phyloP scores from a whole-genome alignment of 192 early-diverging fungal genomes.

The Geranomyces michiganensis region DNA sequence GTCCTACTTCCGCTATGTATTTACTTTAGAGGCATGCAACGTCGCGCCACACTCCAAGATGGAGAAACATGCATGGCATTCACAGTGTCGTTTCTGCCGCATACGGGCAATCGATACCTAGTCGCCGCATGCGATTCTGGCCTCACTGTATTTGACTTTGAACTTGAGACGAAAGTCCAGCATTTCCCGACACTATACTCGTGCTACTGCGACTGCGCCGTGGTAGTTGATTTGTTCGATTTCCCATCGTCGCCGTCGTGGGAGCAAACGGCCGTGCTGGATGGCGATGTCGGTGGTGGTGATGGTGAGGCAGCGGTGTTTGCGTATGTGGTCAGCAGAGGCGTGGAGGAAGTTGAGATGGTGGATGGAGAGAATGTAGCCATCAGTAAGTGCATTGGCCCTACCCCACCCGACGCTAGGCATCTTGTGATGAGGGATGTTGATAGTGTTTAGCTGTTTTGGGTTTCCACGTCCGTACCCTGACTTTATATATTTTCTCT shows the following conservation, averaged over 20 bases:
- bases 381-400: slow-evolving; percentile 57
- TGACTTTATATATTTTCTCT: too few species aligned
- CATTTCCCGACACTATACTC: slow-evolving; percentile 75
- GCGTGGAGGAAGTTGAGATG: slow-evolving; percentile 75
- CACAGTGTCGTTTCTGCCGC: slow-evolving; percentile 89
- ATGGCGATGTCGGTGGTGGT: slow-evolving; percentile 28
- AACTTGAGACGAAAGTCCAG: slow-evolving; percentile 59
- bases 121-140: slow-evolving; percentile 87
- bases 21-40: not conserved
- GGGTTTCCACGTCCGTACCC: too few species aligned
- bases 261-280: slow-evolving; percentile 28
- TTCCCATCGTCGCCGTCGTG: slow-evolving; percentile 39
- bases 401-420: too few species aligned
- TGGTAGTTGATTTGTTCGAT: slow-evolving; percentile 80
- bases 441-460: too few species aligned
- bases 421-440: too few species aligned
- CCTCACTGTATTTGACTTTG: slow-evolving; percentile 89
- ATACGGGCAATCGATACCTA: slow-evolving; percentile 93
- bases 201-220: slow-evolving; percentile 94
- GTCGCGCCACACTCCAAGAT: slow-evolving; percentile 49
- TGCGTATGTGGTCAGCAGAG: slow-evolving; percentile 84
- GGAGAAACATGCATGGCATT: slow-evolving; percentile 95
- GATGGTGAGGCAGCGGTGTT: slow-evolving; percentile 49
- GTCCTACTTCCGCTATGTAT: not conserved
- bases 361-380: slow-evolving; percentile 75